phyloP scores from a whole-genome alignment of 1,139 yeast genomes.

The Oligophagozyma castellii region DNA sequence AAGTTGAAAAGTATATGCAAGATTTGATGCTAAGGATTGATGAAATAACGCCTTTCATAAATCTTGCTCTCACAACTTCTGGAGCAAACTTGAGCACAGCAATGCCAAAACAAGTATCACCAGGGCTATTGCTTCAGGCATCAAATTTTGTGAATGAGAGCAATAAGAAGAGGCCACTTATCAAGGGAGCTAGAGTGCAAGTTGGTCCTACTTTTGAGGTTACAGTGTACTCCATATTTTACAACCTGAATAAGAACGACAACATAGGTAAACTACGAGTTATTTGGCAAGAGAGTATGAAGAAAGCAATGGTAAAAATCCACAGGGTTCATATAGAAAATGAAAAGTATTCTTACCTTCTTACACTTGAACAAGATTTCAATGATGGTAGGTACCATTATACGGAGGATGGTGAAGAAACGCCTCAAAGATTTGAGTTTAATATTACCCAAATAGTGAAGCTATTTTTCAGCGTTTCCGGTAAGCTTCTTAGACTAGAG shows the following conservation, averaged over 20 bases:
- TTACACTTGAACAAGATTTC: conserved; percentile 44
- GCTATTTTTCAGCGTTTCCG: conserved; percentile 63
- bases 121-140: conserved; percentile 56
- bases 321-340: conserved; percentile 17
- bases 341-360: conserved; percentile 29
- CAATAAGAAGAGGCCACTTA: neutral
- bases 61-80: conserved; percentile 53
- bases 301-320: conserved; percentile 38
- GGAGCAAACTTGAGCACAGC: conserved; percentile 49
- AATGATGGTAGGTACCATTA: conserved; percentile 67
- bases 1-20: conserved; percentile 38
- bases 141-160: conserved; percentile 30
- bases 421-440: conserved; percentile 26
- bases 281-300: conserved; percentile 65
- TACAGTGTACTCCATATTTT: conserved; percentile 51
- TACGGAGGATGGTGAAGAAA: conserved; percentile 26
- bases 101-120: conserved; percentile 43
- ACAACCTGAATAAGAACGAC: conserved; percentile 27
- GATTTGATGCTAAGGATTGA: conserved; percentile 41
- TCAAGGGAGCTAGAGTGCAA: conserved; percentile 10
- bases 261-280: conserved; percentile 34
- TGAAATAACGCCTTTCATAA: conserved; percentile 57
- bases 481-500: conserved; percentile 49
- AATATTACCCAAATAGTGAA: conserved; percentile 35
- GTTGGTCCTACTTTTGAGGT: conserved; percentile 54